Percentiles rank a stretch among this genome's conserved stretches.
These are phyloP conservation scores for Parasitella parasitica DNA, from an alignment of 371 early-diverging fungal species.

Conservation along the genomic window DNA sequence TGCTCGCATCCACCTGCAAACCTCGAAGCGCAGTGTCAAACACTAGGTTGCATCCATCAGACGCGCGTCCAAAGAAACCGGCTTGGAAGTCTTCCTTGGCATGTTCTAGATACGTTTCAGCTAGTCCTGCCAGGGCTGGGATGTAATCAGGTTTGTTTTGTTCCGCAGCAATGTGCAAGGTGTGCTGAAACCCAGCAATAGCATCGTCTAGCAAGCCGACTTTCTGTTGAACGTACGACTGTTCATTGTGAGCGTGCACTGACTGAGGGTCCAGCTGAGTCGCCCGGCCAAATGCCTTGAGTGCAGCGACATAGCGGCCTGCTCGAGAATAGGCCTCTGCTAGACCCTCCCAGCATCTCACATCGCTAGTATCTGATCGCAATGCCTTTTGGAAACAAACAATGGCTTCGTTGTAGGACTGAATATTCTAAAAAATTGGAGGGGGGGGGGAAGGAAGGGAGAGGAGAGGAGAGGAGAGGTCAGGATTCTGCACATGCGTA, in stretches of 20 bases:
- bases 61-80: slow-evolving; percentile 75
- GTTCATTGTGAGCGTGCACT: slow-evolving; percentile 52
- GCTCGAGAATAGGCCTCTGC: slow-evolving; percentile 84
- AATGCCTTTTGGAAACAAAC: slow-evolving; percentile 82
- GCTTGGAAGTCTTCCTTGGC: slow-evolving; percentile 63
- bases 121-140: slow-evolving; percentile 66
- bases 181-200: slow-evolving; percentile 51
- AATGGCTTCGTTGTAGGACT: slow-evolving; percentile 66
- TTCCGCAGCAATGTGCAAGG: slow-evolving; percentile 41
- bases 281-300: slow-evolving; percentile 78
- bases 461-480: too few species aligned
- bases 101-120: slow-evolving; percentile 64
- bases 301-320: slow-evolving; percentile 83
- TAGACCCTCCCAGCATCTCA: slow-evolving; percentile 82
- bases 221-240: slow-evolving; percentile 63
- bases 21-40: slow-evolving; percentile 34
- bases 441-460: too few species aligned
- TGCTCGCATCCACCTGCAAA: slow-evolving; percentile 30
- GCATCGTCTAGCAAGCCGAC: slow-evolving; percentile 69
- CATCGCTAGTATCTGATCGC: slow-evolving; percentile 66
- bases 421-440: slow-evolving; percentile 21
- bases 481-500: too few species aligned
- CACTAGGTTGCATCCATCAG: slow-evolving; percentile 58
- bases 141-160: slow-evolving; percentile 36
- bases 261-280: slow-evolving; percentile 64